Evolutionary conservation across 2,329 filamentous ascomycete genomes (phyloP), one percentile per base, ranked within the genome.

Genomic region (Aspergillus fumigatus): DNA sequence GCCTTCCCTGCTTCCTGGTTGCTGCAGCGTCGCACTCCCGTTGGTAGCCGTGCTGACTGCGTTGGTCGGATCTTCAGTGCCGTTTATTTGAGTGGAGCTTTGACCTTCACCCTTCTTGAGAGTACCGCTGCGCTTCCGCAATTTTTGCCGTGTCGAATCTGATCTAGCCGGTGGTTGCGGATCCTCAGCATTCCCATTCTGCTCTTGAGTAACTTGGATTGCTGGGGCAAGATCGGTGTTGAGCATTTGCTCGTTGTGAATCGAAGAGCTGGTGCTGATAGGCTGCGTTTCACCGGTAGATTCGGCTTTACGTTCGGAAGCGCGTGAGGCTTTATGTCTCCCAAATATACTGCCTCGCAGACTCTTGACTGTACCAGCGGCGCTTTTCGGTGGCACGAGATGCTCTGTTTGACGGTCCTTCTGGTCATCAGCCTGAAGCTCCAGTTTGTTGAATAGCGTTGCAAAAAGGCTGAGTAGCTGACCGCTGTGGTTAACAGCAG

Each of bases 401-500:
- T 79, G 72, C 4, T 72, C 69, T 21, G 62, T 67, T 77, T 64
- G 70, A 67, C 41, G 61, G 50, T 58, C 11, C 47, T 59, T 67
- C 54, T 60, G 56, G 21, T 60, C 48, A 48, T 68, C 57, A 63
- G 65, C 57, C 26, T 74, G 71, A 49, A 73, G 73, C 61, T 79
- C 75, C 9, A 84, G 75, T 50, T 85, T 83, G 6, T 88, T 88
- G 70, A 96, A 97, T 0, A 99, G 79, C 59, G 89, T 83, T 3
- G 86, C 84, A 69, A 94, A 99, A 0, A 97, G 79, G 17, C 85
- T 85, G 21, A 99, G 77, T 41, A 99, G 80, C 72, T 97, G 92
- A 62, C 90, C 86, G 69, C 89, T 92, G 58, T 89, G 87, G 69
- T 96, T 96, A 51, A 97, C 90, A 19, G 94, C 93, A 55, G 88